Evolutionary conservation across 2,329 filamentous ascomycete genomes (phyloP), one percentile per base, ranked within the genome.

Genomic region (Ilyonectria robusta): DNA sequence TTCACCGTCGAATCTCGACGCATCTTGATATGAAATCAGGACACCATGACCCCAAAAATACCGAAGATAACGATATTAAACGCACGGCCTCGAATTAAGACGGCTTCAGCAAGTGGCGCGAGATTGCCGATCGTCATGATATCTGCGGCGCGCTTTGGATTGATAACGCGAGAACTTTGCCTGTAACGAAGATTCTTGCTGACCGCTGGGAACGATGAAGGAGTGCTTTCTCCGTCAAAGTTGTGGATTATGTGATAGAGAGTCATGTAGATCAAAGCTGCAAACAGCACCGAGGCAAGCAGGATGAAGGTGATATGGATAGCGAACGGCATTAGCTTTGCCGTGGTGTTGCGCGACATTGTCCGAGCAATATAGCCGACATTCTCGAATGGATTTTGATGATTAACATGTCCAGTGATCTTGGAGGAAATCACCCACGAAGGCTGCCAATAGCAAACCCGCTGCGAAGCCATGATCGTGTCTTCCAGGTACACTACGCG

Each of bases 51-150:
- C 10, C 88, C 75, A 67, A 90, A 90, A 19, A 88, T 77, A 1
- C 81, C 80, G 57, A 90, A 89, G 54, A 85, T 83, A 6, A 86
- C 33, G 6, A 90, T 80, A 65, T 91, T 88, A 1, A 89, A 75
- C 4, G 85, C 78, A 1, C 90, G 77, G 4, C 88, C 88, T 1
- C 68, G 83, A 2, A 89, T 78, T 3, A 89, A 83, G 31, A 89
- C 72, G 2, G 83, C 80, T 57, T 61, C 35, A 4, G 48, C 59
- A 15, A 61, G 6, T 0, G 84, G 75, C 23, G 84, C 85, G 0
- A 73, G 71, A 2, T 67, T 44, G 4, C 74, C n/a, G 2, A 69
- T 57, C 8, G 69, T 66, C 11, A 83, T 75, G 55, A 71, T 59
- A 0, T 75, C 76, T 1, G 60, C 87, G 0, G 68, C 35, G 21